Percentiles rank a stretch among this genome's conserved stretches.
Evolutionary conservation across 345 rosid species (phyloP).

Genomic region (Gossypioides kirkii): DNA sequence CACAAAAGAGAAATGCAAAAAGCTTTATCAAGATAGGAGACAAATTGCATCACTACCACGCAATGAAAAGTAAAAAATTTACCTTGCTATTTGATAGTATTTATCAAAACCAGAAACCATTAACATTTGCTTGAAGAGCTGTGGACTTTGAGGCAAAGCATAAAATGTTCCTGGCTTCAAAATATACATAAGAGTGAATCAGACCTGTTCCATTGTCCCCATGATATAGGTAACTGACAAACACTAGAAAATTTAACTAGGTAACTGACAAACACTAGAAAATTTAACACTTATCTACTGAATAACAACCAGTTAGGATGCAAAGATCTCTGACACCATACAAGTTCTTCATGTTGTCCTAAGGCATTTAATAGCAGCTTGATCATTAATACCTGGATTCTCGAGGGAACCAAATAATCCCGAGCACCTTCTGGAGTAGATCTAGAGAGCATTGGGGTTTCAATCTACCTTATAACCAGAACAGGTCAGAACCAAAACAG

Average conservation of each 20-base stretch:
- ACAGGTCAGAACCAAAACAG: conserved; percentile 37
- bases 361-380: not conserved
- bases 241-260: not conserved
- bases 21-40: conserved; percentile 9
- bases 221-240: not conserved
- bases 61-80: conserved; percentile 20
- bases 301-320: not conserved
- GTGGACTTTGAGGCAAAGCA: conserved; percentile 98
- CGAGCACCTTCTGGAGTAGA: conserved; percentile 99
- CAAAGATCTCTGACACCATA: not conserved
- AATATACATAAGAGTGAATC: conserved; percentile 41
- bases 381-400: conserved; percentile 72
- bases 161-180: conserved; percentile 98
- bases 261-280: not conserved
- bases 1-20: not conserved
- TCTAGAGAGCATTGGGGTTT: conserved; percentile 92
- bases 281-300: not conserved
- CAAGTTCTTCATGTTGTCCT: not conserved
- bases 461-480: conserved; percentile 72
- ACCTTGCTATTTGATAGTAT: conserved; percentile 97
- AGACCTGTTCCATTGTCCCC: conserved; percentile 17
- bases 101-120: conserved; percentile 98
- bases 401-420: conserved; percentile 93
- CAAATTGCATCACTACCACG: conserved; percentile 11
- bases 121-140: conserved; percentile 91